phyloP scores from a whole-genome alignment of 306 rosid genomes.

The Pterocarpus macrocarpus region DNA sequence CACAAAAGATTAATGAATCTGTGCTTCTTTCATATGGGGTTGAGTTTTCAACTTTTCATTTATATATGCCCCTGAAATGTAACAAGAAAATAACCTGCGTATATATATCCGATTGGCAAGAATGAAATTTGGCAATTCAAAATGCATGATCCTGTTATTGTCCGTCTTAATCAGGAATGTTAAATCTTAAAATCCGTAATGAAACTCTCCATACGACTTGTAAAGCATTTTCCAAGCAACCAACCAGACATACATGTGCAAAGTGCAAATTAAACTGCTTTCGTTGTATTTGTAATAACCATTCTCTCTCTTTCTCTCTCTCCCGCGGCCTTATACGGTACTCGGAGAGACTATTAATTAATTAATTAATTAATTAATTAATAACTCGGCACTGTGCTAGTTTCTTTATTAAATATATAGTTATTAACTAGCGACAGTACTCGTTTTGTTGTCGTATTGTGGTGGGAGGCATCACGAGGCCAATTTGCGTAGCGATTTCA shows the following conservation, averaged over 20 bases:
- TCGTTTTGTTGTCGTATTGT: slow-evolving; percentile 43
- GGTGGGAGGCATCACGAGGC: slow-evolving; percentile 33
- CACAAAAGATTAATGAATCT: too few relatives aligned
- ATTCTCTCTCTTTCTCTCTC: too few relatives aligned
- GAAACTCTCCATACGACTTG: slow-evolving; percentile 10
- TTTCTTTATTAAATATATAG: background rate
- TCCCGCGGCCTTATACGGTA: background rate
- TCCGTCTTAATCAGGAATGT: background rate
- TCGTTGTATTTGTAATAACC: background rate
- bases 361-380: too few relatives aligned
- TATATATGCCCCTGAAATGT: too few relatives aligned
- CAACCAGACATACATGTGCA: slow-evolving; percentile 8
- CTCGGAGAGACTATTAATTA: background rate
- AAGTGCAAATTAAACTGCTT: background rate
- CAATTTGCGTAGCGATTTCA: slow-evolving; percentile 39
- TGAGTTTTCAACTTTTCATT: too few relatives aligned
- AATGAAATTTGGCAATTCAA: too few relatives aligned
- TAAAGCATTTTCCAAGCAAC: slow-evolving; percentile 10
- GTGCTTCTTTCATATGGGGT: too few relatives aligned
- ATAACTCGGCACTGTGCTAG: background rate
- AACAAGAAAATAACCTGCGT: background rate
- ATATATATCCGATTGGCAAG: too few relatives aligned
- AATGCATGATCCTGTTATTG: background rate
- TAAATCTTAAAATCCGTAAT: slow-evolving; percentile 18
- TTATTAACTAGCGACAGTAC: background rate